Evolutionary conservation across 2,329 filamentous ascomycete species (phyloP).

Genomic region (Trichoderma sp.): DNA sequence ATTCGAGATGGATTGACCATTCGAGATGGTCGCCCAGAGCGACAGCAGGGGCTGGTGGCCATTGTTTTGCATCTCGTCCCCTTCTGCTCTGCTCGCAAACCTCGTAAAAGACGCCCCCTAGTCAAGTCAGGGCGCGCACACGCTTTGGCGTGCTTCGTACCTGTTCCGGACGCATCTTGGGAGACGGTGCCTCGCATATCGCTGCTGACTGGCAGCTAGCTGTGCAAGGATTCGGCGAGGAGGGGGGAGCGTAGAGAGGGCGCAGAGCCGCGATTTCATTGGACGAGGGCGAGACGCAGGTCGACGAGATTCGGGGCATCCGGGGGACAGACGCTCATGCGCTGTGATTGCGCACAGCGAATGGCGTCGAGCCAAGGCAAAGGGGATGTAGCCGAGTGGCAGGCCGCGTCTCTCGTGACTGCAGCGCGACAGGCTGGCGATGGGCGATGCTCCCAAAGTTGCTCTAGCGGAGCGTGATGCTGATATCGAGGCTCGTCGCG

Average conservation of each 20-base stretch:
- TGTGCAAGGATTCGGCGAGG: background rate
- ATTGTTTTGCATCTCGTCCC: background rate
- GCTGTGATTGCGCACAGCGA: conserved; percentile 14
- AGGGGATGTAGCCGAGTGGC: conserved; percentile 19
- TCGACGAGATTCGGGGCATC: background rate
- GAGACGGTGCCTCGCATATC: conserved; percentile 20
- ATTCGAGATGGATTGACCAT: too few species aligned
- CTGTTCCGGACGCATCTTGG: conserved; percentile 9
- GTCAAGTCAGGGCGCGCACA: background rate
- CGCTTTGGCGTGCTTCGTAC: background rate
- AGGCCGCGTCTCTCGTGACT: conserved; percentile 11
- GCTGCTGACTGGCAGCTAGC: background rate
- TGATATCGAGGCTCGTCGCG: background rate
- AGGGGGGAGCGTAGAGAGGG: background rate
- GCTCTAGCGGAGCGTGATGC: background rate
- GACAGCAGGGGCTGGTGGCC: background rate
- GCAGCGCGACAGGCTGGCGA: background rate
- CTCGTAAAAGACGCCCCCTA: background rate
- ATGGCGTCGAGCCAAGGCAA: background rate
- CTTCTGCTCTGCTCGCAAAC: background rate
- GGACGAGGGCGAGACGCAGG: background rate
- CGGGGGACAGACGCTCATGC: conserved; percentile 12
- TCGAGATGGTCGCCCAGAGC: conserved; percentile 11
- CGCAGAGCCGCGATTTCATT: conserved; percentile 2
- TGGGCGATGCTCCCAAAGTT: background rate